Conservation (phyloP, 2,329 filamentous ascomycete genomes). For the Cladophialophora bantiana region DNA sequence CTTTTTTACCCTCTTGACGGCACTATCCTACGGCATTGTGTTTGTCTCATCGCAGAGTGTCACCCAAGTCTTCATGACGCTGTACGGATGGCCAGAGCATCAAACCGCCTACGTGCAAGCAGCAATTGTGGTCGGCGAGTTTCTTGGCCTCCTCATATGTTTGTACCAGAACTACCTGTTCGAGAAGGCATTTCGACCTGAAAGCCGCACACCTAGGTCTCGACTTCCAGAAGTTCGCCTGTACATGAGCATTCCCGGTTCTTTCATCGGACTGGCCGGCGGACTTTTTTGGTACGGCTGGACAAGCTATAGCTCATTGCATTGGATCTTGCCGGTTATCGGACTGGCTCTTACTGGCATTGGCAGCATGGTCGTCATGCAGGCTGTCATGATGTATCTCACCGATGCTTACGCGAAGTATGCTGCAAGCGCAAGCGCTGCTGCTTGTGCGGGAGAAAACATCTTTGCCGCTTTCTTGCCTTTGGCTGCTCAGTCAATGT, state of each 20-base stretch:
- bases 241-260: slow-evolving; percentile 1
- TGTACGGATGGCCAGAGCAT: slow-evolving; percentile 72
- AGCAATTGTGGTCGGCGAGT: slow-evolving; percentile 55
- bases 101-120: slow-evolving; percentile 53
- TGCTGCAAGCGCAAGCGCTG: slow-evolving; percentile 49
- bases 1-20: slow-evolving; percentile 57
- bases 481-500: slow-evolving; percentile 51
- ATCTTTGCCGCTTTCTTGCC: slow-evolving; percentile 50
- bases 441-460: slow-evolving; percentile 46
- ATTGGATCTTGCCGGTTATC: background rate
- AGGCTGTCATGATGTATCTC: slow-evolving; percentile 51
- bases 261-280: background rate
- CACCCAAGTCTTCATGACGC: slow-evolving; percentile 76
- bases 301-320: background rate
- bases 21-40: slow-evolving; percentile 54
- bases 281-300: slow-evolving; percentile 8
- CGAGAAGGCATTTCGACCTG: background rate
- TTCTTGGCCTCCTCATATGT: slow-evolving; percentile 51
- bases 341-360: slow-evolving; percentile 65
- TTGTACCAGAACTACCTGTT: background rate
- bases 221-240: slow-evolving; percentile 6
- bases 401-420: slow-evolving; percentile 49
- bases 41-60: slow-evolving; percentile 59
- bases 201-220: background rate
- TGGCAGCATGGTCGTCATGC: slow-evolving; percentile 79